Conservation (phyloP, 768 basidiomycete species). For the Lentinula edodes region DNA sequence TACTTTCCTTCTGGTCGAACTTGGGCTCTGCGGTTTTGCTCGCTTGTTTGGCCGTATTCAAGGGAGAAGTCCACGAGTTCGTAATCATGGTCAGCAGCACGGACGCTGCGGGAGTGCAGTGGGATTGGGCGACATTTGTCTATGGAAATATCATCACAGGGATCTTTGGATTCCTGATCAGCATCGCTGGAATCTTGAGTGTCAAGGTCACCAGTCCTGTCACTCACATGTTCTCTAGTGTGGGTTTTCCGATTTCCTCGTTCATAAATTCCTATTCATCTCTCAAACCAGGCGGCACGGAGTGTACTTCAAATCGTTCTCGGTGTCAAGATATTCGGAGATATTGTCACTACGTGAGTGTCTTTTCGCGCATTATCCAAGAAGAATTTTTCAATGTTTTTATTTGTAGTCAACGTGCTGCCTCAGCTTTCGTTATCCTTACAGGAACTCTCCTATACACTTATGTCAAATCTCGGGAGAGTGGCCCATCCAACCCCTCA, state of each 20-base stretch:
- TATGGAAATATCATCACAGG: slow-evolving; percentile 41
- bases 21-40: slow-evolving; percentile 56
- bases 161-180: slow-evolving; percentile 73
- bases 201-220: slow-evolving; percentile 85
- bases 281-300: slow-evolving; percentile 53
- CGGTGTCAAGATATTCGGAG: slow-evolving; percentile 63
- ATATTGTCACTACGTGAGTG: slow-evolving; percentile 56
- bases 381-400: background rate
- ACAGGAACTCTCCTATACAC: slow-evolving; percentile 66
- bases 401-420: slow-evolving; percentile 43
- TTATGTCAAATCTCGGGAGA: slow-evolving; percentile 52
- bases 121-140: slow-evolving; percentile 23
- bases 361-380: background rate
- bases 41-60: slow-evolving; percentile 52
- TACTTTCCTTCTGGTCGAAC: slow-evolving; percentile 76
- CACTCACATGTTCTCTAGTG: slow-evolving; percentile 73
- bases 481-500: slow-evolving; percentile 18
- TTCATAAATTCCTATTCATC: background rate
- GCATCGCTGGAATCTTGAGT: slow-evolving; percentile 69
- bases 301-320: slow-evolving; percentile 73
- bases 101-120: slow-evolving; percentile 10
- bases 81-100: slow-evolving; percentile 32
- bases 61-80: slow-evolving; percentile 58
- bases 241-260: slow-evolving; percentile 11
- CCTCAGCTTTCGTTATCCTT: slow-evolving; percentile 58